These are phyloP conservation scores for Cavenderia fasciculata DNA, from an alignment of 78 protist genomes.

Conservation along the genomic window DNA sequence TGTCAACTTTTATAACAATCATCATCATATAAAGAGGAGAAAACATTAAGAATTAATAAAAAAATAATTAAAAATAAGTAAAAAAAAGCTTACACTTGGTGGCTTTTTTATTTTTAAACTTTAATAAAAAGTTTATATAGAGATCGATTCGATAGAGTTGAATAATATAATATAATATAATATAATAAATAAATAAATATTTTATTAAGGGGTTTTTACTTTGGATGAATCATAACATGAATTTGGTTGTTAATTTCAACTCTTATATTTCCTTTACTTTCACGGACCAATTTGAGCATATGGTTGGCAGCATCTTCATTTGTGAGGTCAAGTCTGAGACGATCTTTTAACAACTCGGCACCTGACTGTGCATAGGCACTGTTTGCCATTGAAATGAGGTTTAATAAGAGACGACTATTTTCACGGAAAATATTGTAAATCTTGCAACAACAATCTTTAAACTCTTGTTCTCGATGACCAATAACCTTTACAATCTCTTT, in stretches of 20 bases:
- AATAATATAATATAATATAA: no score
- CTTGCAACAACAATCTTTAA: constrained; percentile 24
- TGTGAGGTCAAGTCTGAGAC: constrained; percentile 35
- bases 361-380: neutral
- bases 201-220: no score
- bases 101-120: no score
- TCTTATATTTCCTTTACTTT: constrained; percentile 26
- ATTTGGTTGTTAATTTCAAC: constrained; percentile 47
- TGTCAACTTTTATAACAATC: no score
- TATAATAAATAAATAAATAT: no score
- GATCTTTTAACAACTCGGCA: constrained; percentile 25
- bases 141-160: no score
- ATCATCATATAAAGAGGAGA: no score
- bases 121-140: no score
- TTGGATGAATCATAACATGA: constrained; percentile 64
- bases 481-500: constrained; percentile 50
- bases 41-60: no score
- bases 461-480: constrained; percentile 39
- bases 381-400: constrained; percentile 36
- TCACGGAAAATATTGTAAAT: constrained; percentile 46
- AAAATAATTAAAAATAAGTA: no score
- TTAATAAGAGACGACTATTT: constrained; percentile 29
- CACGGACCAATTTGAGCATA: constrained; percentile 18
- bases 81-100: no score
- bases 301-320: constrained; percentile 19